A percentile compares a stretch with the other conserved stretches of the same genome.
Evolutionary conservation across 768 basidiomycete species (phyloP).

Genomic region (Kwoniella heveanensis): DNA sequence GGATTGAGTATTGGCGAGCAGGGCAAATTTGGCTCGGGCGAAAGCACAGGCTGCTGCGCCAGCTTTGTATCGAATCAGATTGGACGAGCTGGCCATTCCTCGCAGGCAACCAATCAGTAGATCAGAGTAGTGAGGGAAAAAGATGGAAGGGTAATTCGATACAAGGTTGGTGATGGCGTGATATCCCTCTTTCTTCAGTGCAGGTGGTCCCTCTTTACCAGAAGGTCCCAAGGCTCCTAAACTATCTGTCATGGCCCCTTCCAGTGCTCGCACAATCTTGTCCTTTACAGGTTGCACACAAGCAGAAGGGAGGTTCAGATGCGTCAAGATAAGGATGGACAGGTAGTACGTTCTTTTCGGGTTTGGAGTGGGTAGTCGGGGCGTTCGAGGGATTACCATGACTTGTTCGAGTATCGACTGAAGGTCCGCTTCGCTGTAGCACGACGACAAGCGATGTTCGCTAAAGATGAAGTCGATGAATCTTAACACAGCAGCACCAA

Average conservation of each 20-base stretch:
- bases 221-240: slow-evolving; percentile 28
- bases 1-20: slow-evolving; percentile 21
- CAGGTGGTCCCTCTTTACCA: slow-evolving; percentile 37
- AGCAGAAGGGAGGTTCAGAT: slow-evolving; percentile 38
- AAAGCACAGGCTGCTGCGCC: slow-evolving; percentile 40
- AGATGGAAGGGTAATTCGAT: slow-evolving; percentile 44
- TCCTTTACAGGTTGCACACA: slow-evolving; percentile 43
- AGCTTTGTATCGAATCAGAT: slow-evolving; percentile 38
- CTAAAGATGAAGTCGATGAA: slow-evolving; percentile 45
- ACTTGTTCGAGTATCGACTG: slow-evolving; percentile 39
- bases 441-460: slow-evolving; percentile 30
- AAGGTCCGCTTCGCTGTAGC: slow-evolving; percentile 49
- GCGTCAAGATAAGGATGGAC: slow-evolving; percentile 45
- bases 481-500: slow-evolving; percentile 44
- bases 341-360: slow-evolving; percentile 50
- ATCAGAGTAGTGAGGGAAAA: slow-evolving; percentile 42
- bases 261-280: slow-evolving; percentile 44
- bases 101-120: slow-evolving; percentile 40
- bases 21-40: slow-evolving; percentile 34
- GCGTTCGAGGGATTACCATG: slow-evolving; percentile 49
- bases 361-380: slow-evolving; percentile 51
- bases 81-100: slow-evolving; percentile 20
- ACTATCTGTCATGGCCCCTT: slow-evolving; percentile 36
- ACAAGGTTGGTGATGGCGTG: slow-evolving; percentile 42
- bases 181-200: slow-evolving; percentile 41